Evolutionary conservation across 768 basidiomycete genomes (phyloP), one percentile per base, ranked within the genome.

Genomic region (Lentinula lateritia): DNA sequence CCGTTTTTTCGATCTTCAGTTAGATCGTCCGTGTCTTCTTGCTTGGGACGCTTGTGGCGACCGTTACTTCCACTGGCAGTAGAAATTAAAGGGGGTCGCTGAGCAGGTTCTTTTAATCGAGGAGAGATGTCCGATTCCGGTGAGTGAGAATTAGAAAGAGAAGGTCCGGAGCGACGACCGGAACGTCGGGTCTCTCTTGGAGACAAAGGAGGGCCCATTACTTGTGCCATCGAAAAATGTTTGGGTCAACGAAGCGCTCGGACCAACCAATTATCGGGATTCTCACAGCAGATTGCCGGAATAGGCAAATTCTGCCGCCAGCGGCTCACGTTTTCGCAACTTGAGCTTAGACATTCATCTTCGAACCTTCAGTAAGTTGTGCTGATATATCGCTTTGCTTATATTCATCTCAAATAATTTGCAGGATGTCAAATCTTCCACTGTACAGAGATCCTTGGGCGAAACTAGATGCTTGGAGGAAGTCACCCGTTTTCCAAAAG

Each of bases 401-500:
- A 48, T 10, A 48, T 12, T 48, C 18, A 18, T 20, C 18, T 2
- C 20, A 48, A 18, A 6, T 9, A 20, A 34, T 8, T 41, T 39
- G 10, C 15, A 66, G 72, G 67, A 89, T 90, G 86, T 68, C 84
- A 56, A 83, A 82, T 64, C 80, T 78, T 59, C 88, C 87, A n/a
- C 77, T 91, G 58, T 95, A 88, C 70, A 88, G 93, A 74, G 95
- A 97, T 72, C 93, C 94, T 55, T 97, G 95, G 95, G 92, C 92
- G 20, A 94, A 90, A 76, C 79, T 87, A 63, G 94, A 97, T 67
- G 92, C 93, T 42, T 97, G 93, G 94, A 83, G 95, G 68, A 93
- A 88, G 72, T 87, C 85, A 68, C 87, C 90, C n/a, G 84, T 95
- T 60, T 97, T 97, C 79, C 83, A 86, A 63, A 90, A 88, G 66